Conservation (phyloP, 2,329 filamentous ascomycete species). For the Paecilomyces variotii region DNA sequence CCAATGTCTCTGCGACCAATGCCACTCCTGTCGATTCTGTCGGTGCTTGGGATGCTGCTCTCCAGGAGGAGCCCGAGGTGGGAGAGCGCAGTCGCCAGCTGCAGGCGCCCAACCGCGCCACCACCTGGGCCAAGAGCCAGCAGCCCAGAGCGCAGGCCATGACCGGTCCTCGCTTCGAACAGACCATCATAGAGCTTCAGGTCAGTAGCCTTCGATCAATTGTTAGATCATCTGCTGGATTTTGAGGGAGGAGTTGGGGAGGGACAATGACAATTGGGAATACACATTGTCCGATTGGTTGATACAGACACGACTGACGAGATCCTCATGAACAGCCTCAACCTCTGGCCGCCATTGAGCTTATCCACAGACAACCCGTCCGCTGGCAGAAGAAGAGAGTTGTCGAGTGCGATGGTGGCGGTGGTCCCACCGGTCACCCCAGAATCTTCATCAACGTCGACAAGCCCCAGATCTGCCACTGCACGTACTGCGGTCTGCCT, state of each 20-base stretch:
- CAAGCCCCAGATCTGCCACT: conserved; percentile 86
- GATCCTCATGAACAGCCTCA: conserved; percentile 58
- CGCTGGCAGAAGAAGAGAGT: conserved; percentile 76
- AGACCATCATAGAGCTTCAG: conserved; percentile 89
- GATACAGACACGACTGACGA: conserved; percentile 19
- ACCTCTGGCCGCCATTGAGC: conserved; percentile 81
- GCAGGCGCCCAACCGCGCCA: conserved; percentile 81
- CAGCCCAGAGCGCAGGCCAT: conserved; percentile 73
- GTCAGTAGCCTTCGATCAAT: conserved; percentile 43
- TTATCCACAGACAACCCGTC: conserved; percentile 94
- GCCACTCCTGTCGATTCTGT: conserved; percentile 44
- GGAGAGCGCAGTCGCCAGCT: conserved; percentile 50
- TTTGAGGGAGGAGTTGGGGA: not conserved
- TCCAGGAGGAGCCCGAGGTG: conserved; percentile 49
- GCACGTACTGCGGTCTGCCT: conserved; percentile 88
- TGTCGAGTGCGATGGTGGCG: conserved; percentile 86
- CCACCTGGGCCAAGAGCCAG: conserved; percentile 81
- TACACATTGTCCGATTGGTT: conserved; percentile 2
- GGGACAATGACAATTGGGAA: conserved; percentile 4
- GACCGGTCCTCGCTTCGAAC: conserved; percentile 91
- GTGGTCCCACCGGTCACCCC: conserved; percentile 82
- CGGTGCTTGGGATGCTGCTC: conserved; percentile 41
- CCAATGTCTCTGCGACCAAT: conserved; percentile 56
- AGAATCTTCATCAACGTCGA: conserved; percentile 96
- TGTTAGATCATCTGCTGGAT: not conserved